Conservation (phyloP, 805 yeast genomes). For the Wickerhamomyces rabaulensis region DNA sequence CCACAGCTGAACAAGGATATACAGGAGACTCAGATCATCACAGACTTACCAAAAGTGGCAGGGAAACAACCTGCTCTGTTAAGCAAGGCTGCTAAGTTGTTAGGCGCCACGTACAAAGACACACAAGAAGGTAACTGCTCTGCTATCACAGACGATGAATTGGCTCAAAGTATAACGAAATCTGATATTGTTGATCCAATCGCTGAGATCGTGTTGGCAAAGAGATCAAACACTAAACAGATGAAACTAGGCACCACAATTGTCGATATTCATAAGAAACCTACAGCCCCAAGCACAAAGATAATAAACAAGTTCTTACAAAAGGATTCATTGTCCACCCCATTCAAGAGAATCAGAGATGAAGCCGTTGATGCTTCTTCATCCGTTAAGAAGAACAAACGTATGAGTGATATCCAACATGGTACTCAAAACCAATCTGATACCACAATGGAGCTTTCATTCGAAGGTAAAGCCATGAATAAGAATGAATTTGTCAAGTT, state of each 20-base stretch:
- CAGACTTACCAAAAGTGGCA: slow-evolving; percentile 13
- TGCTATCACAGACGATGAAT: neutral
- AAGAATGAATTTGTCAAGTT: slow-evolving; percentile 35
- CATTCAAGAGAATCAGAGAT: slow-evolving; percentile 25
- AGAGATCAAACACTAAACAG: slow-evolving; percentile 8
- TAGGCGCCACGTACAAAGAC: slow-evolving; percentile 11
- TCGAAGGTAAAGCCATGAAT: slow-evolving; percentile 42
- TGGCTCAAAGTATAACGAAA: slow-evolving; percentile 10
- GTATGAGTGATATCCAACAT: slow-evolving; percentile 12
- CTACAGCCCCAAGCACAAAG: slow-evolving; percentile 3
- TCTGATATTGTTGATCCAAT: slow-evolving; percentile 6
- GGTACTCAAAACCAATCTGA: slow-evolving; percentile 10
- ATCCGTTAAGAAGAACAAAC: slow-evolving; percentile 23
- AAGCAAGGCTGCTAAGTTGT: neutral
- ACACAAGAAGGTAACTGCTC: neutral
- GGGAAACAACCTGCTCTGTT: slow-evolving; percentile 13
- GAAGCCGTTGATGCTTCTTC: slow-evolving; percentile 19
- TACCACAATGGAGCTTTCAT: slow-evolving; percentile 34
- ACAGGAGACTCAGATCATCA: slow-evolving; percentile 2
- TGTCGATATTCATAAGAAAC: slow-evolving; percentile 12
- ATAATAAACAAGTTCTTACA: slow-evolving; percentile 6
- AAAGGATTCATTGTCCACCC: slow-evolving; percentile 12
- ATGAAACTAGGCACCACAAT: slow-evolving; percentile 15
- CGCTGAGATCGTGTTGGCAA: slow-evolving; percentile 1
- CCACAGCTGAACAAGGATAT: slow-evolving; percentile 5